These are phyloP conservation scores for Sechiopsis laciniata DNA, from an alignment of 306 rosid genomes.

Conservation along the genomic window DNA sequence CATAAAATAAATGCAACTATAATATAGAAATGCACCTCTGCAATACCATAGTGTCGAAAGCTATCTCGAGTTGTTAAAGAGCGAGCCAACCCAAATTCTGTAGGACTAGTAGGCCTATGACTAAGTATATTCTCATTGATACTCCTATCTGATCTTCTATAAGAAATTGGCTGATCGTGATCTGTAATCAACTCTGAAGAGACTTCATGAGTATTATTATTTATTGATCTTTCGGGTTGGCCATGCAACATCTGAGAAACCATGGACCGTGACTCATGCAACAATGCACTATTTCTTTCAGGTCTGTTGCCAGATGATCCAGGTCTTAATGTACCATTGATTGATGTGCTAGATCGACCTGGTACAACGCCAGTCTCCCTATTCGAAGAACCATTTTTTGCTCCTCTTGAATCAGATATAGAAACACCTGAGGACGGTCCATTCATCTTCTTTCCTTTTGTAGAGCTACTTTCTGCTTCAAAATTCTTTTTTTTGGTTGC, in stretches of 20 bases:
- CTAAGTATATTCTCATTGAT: constrained; percentile 45
- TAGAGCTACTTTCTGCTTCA: constrained; percentile 20
- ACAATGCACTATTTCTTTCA: constrained; percentile 43
- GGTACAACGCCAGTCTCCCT: constrained; percentile 49
- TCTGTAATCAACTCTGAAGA: constrained; percentile 40
- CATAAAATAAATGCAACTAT: constrained; percentile 6
- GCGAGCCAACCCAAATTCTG: constrained; percentile 49
- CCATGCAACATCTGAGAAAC: constrained; percentile 39
- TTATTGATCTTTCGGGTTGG: constrained; percentile 30
- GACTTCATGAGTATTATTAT: constrained; percentile 35
- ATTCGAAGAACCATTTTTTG: constrained; percentile 43
- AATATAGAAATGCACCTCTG: constrained; percentile 54
- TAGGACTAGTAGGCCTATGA: constrained; percentile 42
- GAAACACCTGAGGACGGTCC: constrained; percentile 55
- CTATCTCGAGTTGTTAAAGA: constrained; percentile 51
- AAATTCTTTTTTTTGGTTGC: no score
- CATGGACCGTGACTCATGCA: constrained; percentile 36
- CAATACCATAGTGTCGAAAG: constrained; percentile 64
- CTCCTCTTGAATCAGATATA: constrained; percentile 69
- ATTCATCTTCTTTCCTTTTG: constrained; percentile 73
- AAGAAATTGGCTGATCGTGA: constrained; percentile 39
- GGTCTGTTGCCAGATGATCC: constrained; percentile 47
- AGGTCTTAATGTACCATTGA: constrained; percentile 33
- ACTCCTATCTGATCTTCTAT: constrained; percentile 43
- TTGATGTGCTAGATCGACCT: constrained; percentile 56